phyloP scores from a whole-genome alignment of 192 early-diverging fungal genomes.

The Lunasporangiospora selenospora region DNA sequence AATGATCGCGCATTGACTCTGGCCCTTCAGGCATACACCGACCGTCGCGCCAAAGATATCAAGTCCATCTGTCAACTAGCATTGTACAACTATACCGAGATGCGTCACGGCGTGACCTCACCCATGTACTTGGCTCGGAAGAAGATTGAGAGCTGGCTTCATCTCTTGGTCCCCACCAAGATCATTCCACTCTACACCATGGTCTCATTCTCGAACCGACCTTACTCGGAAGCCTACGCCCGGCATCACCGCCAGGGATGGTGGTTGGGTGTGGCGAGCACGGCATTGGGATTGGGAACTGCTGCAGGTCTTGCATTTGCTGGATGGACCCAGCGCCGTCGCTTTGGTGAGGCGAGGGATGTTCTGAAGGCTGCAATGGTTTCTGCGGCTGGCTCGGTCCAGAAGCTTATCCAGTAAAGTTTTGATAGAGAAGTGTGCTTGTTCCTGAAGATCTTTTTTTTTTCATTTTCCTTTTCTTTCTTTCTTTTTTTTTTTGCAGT shows the following conservation, averaged over 20 bases:
- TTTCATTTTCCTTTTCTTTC: too few species aligned
- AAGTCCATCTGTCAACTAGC: conserved; percentile 93
- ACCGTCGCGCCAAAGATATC: conserved; percentile 72
- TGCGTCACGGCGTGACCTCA: conserved; percentile 84
- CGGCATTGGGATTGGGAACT: conserved; percentile 24
- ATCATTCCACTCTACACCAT: conserved; percentile 96
- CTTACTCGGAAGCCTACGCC: conserved; percentile 75
- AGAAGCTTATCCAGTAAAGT: conserved; percentile 29
- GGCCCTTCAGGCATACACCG: conserved; percentile 80
- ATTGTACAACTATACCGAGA: conserved; percentile 94
- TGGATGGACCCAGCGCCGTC: conserved; percentile 27
- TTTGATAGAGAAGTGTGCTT: too few species aligned
- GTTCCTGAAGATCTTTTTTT: too few species aligned
- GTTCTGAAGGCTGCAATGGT: conserved; percentile 32
- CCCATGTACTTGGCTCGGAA: conserved; percentile 80
- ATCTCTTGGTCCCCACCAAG: conserved; percentile 69
- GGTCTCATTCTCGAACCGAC: conserved; percentile 91
- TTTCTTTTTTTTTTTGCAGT: too few species aligned
- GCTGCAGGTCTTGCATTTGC: conserved; percentile 24
- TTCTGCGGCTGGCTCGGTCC: conserved; percentile 13
- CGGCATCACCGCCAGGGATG: conserved; percentile 57
- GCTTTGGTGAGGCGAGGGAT: conserved; percentile 11
- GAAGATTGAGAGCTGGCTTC: conserved; percentile 77
- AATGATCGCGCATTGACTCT: conserved; percentile 43
- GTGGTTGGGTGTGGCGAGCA: conserved; percentile 52